These are phyloP conservation scores for Potentilla sterilis DNA, from an alignment of 306 rosid genomes.

Conservation along the genomic window DNA sequence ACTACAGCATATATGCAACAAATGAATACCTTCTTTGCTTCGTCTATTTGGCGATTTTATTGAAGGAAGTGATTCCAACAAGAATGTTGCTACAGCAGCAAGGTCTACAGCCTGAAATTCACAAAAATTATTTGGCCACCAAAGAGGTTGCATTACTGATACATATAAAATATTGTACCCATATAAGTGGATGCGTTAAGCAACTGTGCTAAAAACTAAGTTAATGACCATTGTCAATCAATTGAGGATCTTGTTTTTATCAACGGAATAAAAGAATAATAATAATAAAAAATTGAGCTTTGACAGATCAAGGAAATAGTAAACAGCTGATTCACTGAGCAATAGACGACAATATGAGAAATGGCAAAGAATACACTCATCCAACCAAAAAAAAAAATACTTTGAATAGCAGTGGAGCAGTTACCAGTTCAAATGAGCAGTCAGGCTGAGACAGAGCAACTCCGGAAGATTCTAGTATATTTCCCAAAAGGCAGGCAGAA, in stretches of 20 bases:
- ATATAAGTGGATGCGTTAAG: not conserved
- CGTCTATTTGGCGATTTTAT: slow-evolving; percentile 43
- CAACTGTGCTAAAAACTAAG: not conserved
- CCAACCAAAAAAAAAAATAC: not conserved
- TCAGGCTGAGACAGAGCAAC: slow-evolving; percentile 72
- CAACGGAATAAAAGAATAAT: not conserved
- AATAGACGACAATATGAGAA: not conserved
- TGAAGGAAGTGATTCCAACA: slow-evolving; percentile 81
- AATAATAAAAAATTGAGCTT: not conserved
- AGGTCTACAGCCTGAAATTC: slow-evolving; percentile 72
- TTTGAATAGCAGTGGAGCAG: slow-evolving; percentile 4
- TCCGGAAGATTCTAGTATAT: slow-evolving; percentile 78
- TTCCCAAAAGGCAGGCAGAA: slow-evolving; percentile 95
- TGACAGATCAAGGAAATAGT: not conserved
- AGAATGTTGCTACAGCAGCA: slow-evolving; percentile 72
- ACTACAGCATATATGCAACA: slow-evolving; percentile 5
- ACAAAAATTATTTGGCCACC: not conserved
- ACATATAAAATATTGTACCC: not conserved
- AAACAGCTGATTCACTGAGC: not conserved
- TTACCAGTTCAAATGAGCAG: slow-evolving; percentile 82
- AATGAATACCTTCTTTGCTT: slow-evolving; percentile 52
- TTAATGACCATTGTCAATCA: not conserved
- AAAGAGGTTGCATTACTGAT: slow-evolving; percentile 2
- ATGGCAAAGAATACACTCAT: not conserved
- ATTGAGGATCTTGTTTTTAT: not conserved